Base-by-base conservation (phyloP, 2,329 filamentous ascomycete species). In the Fusarium brachygibbosum region DNA sequence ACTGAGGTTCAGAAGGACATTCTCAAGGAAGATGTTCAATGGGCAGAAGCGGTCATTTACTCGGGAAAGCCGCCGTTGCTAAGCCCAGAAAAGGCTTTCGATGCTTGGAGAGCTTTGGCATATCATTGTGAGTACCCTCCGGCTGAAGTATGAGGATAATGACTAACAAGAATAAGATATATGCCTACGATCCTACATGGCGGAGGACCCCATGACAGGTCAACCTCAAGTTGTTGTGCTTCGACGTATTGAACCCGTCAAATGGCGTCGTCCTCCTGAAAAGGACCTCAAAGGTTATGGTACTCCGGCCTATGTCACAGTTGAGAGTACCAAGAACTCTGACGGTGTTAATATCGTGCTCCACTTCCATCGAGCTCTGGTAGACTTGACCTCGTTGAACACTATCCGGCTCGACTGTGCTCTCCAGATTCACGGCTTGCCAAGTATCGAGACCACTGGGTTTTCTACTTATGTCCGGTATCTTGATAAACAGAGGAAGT, bases 1-100 rank as follows among this genome's bases (percentile, higher is more conserved):
- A 62, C 53, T 12, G 58, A 62, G 11, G 38, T 62, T 10, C 58
- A 62, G 44, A 58, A 42, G 17, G 58, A 62, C 4, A 48, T 58
- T 11, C 53, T 62, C 19, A 58, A 31, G 0, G 58, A 58, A 31
- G 58, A 58, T 58, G 16, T 58, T 11, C 53, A 62, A 42, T 62
- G 58, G 58, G 53, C 58, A 29, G 52, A 62, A 25, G 58, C 53
- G 23, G 53, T 58, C 7, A 32, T 62, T 19, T 58, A 41, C 2
- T 52, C 58, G 10, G 58, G 53, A 16, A 50, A 52, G 32, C 34
- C 53, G 0, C 45, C 58, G 28, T 35, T 37, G 10, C 52, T 62
- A 28, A 41, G 32, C 32, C 46, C 35, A 14, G 46, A 62, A 6
- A 62, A 58, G 2, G 32, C 37, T n/a, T 42, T 45, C n/a, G 41